Conservation (phyloP, 495 filamentous ascomycete species). For the Alectoria sarmentosa region DNA sequence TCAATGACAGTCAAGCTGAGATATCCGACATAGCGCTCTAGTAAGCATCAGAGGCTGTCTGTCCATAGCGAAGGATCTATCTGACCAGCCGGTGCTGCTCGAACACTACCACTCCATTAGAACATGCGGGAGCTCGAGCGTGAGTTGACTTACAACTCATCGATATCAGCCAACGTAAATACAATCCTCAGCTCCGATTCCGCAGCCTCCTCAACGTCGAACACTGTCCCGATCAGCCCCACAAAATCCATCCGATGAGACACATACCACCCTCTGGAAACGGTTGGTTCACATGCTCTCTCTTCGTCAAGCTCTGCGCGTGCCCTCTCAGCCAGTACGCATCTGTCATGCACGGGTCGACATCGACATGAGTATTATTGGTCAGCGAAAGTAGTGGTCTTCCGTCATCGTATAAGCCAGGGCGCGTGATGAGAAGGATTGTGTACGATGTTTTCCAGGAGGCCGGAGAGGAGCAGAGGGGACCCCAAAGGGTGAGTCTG, state of each 20-base stretch:
- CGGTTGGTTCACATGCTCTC: constrained; percentile 45
- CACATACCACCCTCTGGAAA: constrained; percentile 40
- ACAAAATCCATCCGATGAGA: no score
- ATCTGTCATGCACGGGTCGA: constrained; percentile 51
- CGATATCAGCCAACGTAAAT: constrained; percentile 53
- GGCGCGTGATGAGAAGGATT: constrained; percentile 49
- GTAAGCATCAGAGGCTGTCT: not conserved
- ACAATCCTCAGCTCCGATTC: constrained; percentile 40
- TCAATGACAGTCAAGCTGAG: constrained; percentile 51
- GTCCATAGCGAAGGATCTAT: not conserved
- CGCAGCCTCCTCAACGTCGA: constrained; percentile 43
- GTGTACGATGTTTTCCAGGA: constrained; percentile 48
- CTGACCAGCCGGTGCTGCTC: constrained; percentile 36
- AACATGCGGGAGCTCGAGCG: constrained; percentile 4
- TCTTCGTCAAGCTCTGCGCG: constrained; percentile 43
- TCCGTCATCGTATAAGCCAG: constrained; percentile 36
- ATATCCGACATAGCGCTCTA: constrained; percentile 48
- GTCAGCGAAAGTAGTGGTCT: constrained; percentile 38
- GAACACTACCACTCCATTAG: constrained; percentile 23
- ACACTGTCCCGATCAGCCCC: constrained; percentile 30
- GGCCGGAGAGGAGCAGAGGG: constrained; percentile 41
- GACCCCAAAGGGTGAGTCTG: constrained; percentile 47
- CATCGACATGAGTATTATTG: constrained; percentile 45
- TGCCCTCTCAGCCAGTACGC: constrained; percentile 50
- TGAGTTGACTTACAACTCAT: constrained; percentile 40